Base-by-base conservation (phyloP, 164 flowering plant genomes). In the Berberis thunbergii region DNA sequence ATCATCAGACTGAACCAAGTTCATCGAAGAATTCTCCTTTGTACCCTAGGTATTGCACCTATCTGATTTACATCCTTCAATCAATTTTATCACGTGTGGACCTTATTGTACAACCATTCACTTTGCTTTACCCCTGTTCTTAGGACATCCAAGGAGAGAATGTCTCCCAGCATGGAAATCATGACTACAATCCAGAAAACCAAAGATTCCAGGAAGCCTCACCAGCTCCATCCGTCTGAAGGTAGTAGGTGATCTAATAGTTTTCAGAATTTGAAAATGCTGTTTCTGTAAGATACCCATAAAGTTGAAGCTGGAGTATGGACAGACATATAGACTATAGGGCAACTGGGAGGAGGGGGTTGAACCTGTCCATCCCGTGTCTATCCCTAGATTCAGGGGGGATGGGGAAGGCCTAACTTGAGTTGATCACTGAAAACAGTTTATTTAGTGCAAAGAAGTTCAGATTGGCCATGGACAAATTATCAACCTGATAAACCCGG, bases 61-160 rank as follows among this genome's bases (percentile, higher is more conserved):
- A 8, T 55, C 43, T 39, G 41, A 5, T 62, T 1, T 67, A 41
- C 41, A 66, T n/a, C 54, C 55, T 63, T 8, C 3, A n/a, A 50
- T 59, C 26, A 26, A 55, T 65, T n/a, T 2, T 40, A 9, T 13
- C 7, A 46, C 2, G 55, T 53, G 39, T 13, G 39, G n/a, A n/a
- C 58, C 13, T 54, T 54, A 39, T 1, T 41, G 8, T 44, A 8
- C 26, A 39, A 41, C 5, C 53, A 54, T 59, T 61, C 41, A 57
- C 44, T 64, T 26, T 39, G 26, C 49, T 61, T 38, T 59, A 45
- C 8, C 66, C 46, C 59, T 73, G 3, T 60, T 70, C 68, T 54
- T 77, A 81, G 83, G 64, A 49, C 64, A n/a, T 46, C 65, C 45
- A 26, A 43, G 60, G 73, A 64, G 73, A 65, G 64, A 38, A 58